A percentile compares a stretch with the other conserved stretches of the same genome.
These are phyloP conservation scores for Earliella scabrosa DNA, from an alignment of 1,284 basidiomycete genomes.

Conservation along the genomic window DNA sequence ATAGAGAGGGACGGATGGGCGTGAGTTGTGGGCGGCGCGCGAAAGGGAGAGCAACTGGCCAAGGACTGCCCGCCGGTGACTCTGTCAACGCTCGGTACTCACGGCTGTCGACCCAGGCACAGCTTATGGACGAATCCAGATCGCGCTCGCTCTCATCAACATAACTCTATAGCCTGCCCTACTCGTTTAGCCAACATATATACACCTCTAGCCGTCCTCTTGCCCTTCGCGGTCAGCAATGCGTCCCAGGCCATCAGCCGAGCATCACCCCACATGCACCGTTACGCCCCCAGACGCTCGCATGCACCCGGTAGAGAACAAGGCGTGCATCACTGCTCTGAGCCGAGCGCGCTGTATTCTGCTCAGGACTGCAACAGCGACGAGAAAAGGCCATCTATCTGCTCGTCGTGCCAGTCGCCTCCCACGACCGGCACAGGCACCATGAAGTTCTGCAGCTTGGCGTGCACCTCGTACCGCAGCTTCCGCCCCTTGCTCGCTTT, in stretches of 20 bases:
- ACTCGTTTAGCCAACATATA: background rate
- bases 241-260: too few relatives aligned
- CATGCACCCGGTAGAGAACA: background rate
- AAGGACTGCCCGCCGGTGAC: too few relatives aligned
- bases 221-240: background rate
- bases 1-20: background rate
- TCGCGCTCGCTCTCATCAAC: background rate
- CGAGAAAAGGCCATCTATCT: conserved; percentile 90
- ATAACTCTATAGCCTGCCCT: background rate
- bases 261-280: too few relatives aligned
- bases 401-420: conserved; percentile 87
- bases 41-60: background rate
- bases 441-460: conserved; percentile 95
- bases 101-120: conserved; percentile 8
- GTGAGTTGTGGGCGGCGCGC: conserved; percentile 7
- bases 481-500: conserved; percentile 85
- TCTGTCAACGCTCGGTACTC: too few relatives aligned
- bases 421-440: conserved; percentile 72
- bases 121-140: background rate
- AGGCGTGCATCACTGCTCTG: background rate
- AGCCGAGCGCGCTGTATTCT: background rate
- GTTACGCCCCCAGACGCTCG: background rate
- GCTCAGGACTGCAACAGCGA: conserved; percentile 58
- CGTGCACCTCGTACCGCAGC: conserved; percentile 85
- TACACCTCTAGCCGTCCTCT: background rate